Evolutionary conservation across 106 monocot species (phyloP).

Genomic region (Platanthera zijinensis): DNA sequence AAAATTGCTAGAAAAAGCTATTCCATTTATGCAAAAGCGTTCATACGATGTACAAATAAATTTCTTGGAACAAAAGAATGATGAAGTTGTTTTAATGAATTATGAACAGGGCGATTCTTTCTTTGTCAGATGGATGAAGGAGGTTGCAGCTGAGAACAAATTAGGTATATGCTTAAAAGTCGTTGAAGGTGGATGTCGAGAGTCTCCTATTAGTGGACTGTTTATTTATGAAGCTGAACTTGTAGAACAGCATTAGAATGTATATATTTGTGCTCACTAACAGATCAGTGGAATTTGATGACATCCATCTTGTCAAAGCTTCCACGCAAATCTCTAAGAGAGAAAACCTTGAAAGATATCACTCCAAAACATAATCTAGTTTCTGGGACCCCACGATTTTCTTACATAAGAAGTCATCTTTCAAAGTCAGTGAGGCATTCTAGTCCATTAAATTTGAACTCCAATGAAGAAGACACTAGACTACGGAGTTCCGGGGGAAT

Average conservation of each 20-base stretch:
- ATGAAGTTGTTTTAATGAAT: background rate
- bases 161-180: constrained; percentile 72
- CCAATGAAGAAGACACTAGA: constrained; percentile 16
- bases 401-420: constrained; percentile 22
- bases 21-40: constrained; percentile 74
- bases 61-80: constrained; percentile 11
- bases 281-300: constrained; percentile 88
- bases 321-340: constrained; percentile 38
- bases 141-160: constrained; percentile 60
- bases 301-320: constrained; percentile 75
- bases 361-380: constrained; percentile 30
- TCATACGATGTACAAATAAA: background rate
- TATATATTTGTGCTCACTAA: constrained; percentile 66
- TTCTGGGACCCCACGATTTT: constrained; percentile 30
- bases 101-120: constrained; percentile 34
- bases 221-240: constrained; percentile 68
- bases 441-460: background rate
- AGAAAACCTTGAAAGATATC: constrained; percentile 32
- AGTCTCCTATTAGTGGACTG: constrained; percentile 33
- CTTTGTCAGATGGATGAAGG: constrained; percentile 78
- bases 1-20: constrained; percentile 54
- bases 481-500: constrained; percentile 13
- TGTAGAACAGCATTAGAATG: constrained; percentile 56
- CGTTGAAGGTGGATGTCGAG: constrained; percentile 70
- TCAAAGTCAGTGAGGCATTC: constrained; percentile 14